Percentiles rank a stretch among this genome's conserved stretches.
Evolutionary conservation across 2,329 filamentous ascomycete species (phyloP).

Genomic region (Orbilia javanica): DNA sequence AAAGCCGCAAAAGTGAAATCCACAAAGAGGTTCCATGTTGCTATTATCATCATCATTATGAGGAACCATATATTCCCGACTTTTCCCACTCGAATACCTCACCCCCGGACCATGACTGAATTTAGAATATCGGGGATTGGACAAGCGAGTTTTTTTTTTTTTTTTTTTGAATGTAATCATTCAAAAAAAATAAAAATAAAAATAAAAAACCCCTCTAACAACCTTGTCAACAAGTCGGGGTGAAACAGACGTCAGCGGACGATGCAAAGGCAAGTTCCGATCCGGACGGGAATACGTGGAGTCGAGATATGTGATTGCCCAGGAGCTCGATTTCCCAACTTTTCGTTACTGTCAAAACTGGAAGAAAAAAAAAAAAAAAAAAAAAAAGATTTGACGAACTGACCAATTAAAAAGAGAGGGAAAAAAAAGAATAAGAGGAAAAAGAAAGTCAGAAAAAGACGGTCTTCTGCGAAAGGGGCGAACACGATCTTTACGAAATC

Average conservation of each 20-base stretch:
- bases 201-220: not conserved
- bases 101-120: conserved; percentile 31
- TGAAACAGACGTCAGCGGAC: conserved; percentile 14
- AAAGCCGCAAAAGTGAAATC: conserved; percentile 22
- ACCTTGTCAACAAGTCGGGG: conserved; percentile 33
- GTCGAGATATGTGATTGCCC: conserved; percentile 6
- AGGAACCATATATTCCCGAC: not conserved
- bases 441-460: not conserved
- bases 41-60: not conserved
- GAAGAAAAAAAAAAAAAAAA: conserved; percentile 3
- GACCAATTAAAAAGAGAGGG: too few relatives aligned
- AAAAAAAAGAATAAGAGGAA: not conserved
- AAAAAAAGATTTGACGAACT: not conserved
- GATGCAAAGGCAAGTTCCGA: conserved; percentile 45
- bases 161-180: conserved; percentile 18
- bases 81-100: conserved; percentile 13
- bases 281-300: conserved; percentile 2
- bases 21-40: conserved; percentile 2
- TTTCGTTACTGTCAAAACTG: not conserved
- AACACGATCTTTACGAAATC: not conserved
- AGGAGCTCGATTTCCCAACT: conserved; percentile 27
- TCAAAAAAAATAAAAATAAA: too few relatives aligned
- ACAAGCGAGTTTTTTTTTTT: conserved; percentile 41
- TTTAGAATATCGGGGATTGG: conserved; percentile 10
- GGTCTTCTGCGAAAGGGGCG: conserved; percentile 35